Evolutionary conservation across 2,329 filamentous ascomycete species (phyloP).

Genomic region (Apiospora marii): DNA sequence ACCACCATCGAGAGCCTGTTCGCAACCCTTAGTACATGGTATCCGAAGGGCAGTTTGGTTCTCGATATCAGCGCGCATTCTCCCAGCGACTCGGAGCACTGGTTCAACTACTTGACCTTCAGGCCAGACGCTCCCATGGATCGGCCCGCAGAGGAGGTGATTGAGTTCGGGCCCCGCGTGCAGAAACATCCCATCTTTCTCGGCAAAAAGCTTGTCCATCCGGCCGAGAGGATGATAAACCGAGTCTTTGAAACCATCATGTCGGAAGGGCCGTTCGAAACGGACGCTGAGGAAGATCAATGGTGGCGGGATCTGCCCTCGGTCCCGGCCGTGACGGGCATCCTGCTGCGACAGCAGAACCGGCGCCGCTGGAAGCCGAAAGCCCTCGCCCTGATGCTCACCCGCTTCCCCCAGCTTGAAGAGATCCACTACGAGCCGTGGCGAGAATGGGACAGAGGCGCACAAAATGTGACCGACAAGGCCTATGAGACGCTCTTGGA

Average conservation of each 20-base stretch:
- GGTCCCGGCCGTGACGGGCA: slow-evolving; percentile 39
- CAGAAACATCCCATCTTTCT: not conserved
- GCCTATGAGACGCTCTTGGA: not conserved
- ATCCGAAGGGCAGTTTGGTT: not conserved
- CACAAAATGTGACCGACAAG: not conserved
- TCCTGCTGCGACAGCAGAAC: slow-evolving; percentile 44
- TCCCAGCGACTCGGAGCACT: not conserved
- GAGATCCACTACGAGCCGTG: slow-evolving; percentile 44
- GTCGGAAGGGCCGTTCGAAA: slow-evolving; percentile 34
- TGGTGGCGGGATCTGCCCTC: slow-evolving; percentile 39
- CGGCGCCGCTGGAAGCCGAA: slow-evolving; percentile 41
- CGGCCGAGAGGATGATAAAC: not conserved
- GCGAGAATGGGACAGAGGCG: slow-evolving; percentile 38
- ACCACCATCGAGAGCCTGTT: too few species aligned
- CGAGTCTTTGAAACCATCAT: slow-evolving; percentile 35
- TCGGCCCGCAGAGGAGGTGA: not conserved
- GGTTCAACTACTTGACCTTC: not conserved
- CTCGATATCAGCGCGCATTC: not conserved
- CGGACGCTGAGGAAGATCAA: slow-evolving; percentile 32
- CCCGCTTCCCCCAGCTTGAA: slow-evolving; percentile 40
- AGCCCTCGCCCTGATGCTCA: slow-evolving; percentile 40
- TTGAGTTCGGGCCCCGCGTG: not conserved
- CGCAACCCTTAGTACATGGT: not conserved
- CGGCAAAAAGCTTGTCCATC: not conserved
- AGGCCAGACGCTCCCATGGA: not conserved